Percentiles rank a stretch among this genome's conserved stretches.
Evolutionary conservation across 192 early-diverging fungal genomes (phyloP).

Genomic region (Coemansia guatemalensis): DNA sequence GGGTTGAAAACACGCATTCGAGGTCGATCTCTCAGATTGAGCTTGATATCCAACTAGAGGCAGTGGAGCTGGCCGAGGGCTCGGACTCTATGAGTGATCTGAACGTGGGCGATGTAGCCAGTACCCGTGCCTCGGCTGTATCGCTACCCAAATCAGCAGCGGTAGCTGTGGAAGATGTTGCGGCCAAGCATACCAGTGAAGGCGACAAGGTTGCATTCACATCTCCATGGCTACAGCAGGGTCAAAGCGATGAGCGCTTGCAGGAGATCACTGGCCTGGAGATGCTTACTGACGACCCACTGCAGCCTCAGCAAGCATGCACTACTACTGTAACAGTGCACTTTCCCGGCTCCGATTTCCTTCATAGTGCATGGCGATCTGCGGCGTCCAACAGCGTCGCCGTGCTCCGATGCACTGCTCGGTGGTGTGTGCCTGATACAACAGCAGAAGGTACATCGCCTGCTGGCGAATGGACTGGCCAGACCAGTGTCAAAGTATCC

Average conservation of each 20-base stretch:
- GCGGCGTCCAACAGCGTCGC: background rate
- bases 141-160: background rate
- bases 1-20: conserved; percentile 18
- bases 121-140: background rate
- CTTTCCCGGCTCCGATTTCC: conserved; percentile 9
- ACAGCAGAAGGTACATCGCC: background rate
- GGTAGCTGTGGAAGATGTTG: background rate
- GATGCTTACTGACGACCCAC: background rate
- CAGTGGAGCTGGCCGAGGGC: background rate
- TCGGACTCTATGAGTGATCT: conserved; percentile 13
- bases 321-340: conserved; percentile 22
- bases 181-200: background rate
- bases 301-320: conserved; percentile 13
- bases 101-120: conserved; percentile 2
- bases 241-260: background rate
- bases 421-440: background rate
- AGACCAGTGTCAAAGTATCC: conserved; percentile 9
- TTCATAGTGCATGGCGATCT: conserved; percentile 6
- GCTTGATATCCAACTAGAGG: conserved; percentile 12
- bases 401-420: background rate
- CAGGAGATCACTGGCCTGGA: background rate
- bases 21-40: conserved; percentile 2
- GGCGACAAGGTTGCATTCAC: background rate
- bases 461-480: background rate
- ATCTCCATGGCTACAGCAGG: conserved; percentile 10